These are phyloP conservation scores for Xylaria acuta DNA, from an alignment of 495 filamentous ascomycete species.

Conservation along the genomic window DNA sequence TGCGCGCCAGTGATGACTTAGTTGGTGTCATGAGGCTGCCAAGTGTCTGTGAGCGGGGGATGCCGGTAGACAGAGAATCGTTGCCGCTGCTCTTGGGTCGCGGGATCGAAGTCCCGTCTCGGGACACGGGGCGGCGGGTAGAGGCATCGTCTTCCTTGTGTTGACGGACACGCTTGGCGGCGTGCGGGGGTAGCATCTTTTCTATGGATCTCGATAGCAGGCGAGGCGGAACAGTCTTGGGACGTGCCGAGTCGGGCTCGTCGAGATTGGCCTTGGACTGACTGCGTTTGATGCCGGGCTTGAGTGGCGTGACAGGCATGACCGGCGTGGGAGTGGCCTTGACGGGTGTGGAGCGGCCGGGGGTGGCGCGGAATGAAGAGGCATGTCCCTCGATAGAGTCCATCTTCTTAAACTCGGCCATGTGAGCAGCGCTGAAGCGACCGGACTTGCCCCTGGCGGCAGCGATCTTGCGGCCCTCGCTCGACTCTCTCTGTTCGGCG, in stretches of 20 bases:
- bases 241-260: constrained; percentile 53
- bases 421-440: constrained; percentile 82
- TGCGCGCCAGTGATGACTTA: constrained; percentile 74
- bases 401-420: constrained; percentile 93
- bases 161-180: constrained; percentile 71
- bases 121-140: constrained; percentile 56
- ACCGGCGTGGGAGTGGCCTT: constrained; percentile 68
- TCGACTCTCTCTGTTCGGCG: constrained; percentile 45
- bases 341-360: constrained; percentile 60
- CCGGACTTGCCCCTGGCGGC: constrained; percentile 75
- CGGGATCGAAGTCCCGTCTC: constrained; percentile 53
- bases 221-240: constrained; percentile 40
- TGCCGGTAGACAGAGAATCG: constrained; percentile 37
- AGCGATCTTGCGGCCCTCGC: constrained; percentile 71
- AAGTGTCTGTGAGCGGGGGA: constrained; percentile 51
- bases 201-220: constrained; percentile 24
- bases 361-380: constrained; percentile 74
- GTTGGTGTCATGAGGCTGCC: constrained; percentile 76
- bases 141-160: constrained; percentile 64
- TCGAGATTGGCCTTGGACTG: constrained; percentile 77
- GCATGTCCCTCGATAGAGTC: constrained; percentile 89
- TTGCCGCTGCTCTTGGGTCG: constrained; percentile 49
- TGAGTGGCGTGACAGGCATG: constrained; percentile 66
- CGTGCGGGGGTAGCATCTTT: constrained; percentile 44
- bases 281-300: constrained; percentile 71